Conservation (phyloP, 2,329 filamentous ascomycete species). For the Cercospora zeae-maydis region DNA sequence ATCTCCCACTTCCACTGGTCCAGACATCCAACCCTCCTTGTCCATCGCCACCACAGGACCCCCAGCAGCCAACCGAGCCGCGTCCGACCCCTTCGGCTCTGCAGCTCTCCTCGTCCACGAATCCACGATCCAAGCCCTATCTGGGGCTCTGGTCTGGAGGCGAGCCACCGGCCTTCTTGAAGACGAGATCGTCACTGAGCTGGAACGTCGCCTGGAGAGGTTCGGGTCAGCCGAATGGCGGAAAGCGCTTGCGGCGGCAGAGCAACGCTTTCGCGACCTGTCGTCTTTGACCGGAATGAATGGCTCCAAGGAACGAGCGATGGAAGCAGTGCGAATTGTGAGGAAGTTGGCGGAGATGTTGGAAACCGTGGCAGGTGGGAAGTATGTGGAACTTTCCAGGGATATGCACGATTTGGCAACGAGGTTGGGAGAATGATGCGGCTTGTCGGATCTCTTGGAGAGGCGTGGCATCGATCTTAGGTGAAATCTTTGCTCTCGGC, state of each 20-base stretch:
- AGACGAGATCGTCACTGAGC: neutral
- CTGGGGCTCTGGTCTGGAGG: neutral
- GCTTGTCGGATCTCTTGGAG: neutral
- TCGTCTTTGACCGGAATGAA: neutral
- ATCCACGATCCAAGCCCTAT: neutral
- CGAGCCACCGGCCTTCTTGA: neutral
- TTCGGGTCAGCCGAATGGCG: neutral
- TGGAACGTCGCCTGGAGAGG: neutral
- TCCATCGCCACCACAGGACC: neutral
- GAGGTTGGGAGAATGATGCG: neutral
- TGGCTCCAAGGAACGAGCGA: neutral
- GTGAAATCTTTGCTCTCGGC: neutral
- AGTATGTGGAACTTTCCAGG: neutral
- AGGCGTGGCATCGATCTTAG: neutral
- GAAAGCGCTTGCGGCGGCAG: neutral
- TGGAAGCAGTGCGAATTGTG: neutral
- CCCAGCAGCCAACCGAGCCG: neutral
- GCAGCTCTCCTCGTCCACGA: neutral
- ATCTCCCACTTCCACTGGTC: neutral
- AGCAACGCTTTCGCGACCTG: neutral
- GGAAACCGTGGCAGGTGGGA: neutral
- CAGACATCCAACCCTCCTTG: neutral
- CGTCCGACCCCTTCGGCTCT: neutral
- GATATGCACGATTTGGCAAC: neutral
- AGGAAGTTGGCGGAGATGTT: neutral